Conservation (phyloP, 139 green algal species). For the Limnomonas spitsbergensis region DNA sequence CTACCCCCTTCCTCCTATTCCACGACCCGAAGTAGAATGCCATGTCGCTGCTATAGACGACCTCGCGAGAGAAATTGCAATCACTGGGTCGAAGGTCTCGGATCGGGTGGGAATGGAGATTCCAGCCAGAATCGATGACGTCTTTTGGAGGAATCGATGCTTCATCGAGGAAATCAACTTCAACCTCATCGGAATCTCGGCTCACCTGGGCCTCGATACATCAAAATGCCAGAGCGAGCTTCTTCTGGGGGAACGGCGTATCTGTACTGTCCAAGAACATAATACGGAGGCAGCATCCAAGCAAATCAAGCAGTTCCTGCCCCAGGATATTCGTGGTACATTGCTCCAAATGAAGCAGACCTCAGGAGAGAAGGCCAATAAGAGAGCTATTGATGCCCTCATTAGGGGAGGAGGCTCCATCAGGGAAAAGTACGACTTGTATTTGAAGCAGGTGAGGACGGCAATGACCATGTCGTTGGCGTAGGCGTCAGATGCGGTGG, state of each 20-base stretch:
- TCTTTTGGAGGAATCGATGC: constrained; percentile 4
- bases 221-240: background rate
- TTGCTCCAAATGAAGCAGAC: constrained; percentile 26
- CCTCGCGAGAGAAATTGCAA: background rate
- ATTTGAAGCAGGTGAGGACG: background rate
- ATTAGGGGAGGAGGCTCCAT: constrained; percentile 31
- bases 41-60: background rate
- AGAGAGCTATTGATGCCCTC: constrained; percentile 37
- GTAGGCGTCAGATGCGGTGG: background rate
- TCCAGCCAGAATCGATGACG: background rate
- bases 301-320: constrained; percentile 27
- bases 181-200: background rate
- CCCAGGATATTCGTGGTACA: constrained; percentile 19
- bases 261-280: constrained; percentile 14
- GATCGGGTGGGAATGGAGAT: background rate
- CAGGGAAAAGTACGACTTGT: constrained; percentile 23
- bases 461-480: background rate
- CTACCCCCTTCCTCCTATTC: background rate
- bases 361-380: constrained; percentile 16
- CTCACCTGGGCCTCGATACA: background rate
- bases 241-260: background rate
- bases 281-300: constrained; percentile 24
- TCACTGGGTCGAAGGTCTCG: background rate
- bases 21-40: background rate
- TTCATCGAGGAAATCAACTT: constrained; percentile 22